phyloP scores from a whole-genome alignment of 768 basidiomycete genomes.

The Amanita phalloides region DNA sequence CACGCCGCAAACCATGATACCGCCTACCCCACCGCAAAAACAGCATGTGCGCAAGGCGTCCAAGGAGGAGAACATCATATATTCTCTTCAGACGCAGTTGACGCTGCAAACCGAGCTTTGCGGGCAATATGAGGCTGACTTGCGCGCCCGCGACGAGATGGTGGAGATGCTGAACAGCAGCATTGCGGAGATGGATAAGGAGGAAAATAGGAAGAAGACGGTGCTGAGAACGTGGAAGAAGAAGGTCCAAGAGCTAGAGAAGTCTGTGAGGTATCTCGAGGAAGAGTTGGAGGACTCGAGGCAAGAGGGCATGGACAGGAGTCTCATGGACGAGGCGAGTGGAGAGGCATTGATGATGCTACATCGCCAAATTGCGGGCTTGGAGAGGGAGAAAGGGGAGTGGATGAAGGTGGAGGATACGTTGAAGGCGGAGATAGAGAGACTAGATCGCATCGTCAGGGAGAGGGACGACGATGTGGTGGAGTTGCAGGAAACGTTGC shows the following conservation, averaged over 20 bases:
- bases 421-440: constrained; percentile 34
- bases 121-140: constrained; percentile 66
- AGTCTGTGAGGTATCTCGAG: constrained; percentile 53
- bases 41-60: constrained; percentile 49
- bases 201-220: constrained; percentile 47
- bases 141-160: constrained; percentile 63
- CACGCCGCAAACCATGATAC: constrained; percentile 64
- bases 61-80: constrained; percentile 61
- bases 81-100: constrained; percentile 62
- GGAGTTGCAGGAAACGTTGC: constrained; percentile 32
- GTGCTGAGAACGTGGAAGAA: constrained; percentile 59
- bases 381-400: constrained; percentile 57
- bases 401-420: constrained; percentile 30
- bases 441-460: constrained; percentile 36
- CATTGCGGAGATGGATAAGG: constrained; percentile 45
- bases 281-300: constrained; percentile 84
- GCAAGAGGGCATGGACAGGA: constrained; percentile 70
- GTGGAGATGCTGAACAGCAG: constrained; percentile 49
- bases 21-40: constrained; percentile 46
- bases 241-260: constrained; percentile 67
- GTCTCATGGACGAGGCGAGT: constrained; percentile 78
- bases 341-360: constrained; percentile 71
- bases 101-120: constrained; percentile 67
- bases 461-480: constrained; percentile 32
- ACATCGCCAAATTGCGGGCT: constrained; percentile 66